Percentiles rank a stretch among this genome's conserved stretches.
Evolutionary conservation across 805 yeast genomes (phyloP).

Genomic region (Myxozyma sirexii): DNA sequence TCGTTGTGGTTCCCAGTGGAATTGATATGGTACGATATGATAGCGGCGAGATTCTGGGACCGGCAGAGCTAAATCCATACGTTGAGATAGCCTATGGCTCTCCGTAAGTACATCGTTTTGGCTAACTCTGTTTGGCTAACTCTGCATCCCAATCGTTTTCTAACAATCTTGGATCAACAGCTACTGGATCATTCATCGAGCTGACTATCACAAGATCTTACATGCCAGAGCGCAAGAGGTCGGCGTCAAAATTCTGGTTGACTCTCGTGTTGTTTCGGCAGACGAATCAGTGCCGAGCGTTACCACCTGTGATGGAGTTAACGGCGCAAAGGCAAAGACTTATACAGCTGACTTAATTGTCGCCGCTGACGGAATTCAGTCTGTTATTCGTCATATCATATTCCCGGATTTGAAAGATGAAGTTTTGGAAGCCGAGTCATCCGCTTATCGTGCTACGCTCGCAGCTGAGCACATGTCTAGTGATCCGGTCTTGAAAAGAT

Average conservation of each 20-base stretch:
- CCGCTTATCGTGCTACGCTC: constrained; percentile 21
- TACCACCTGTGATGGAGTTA: constrained; percentile 6
- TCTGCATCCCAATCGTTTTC: neutral
- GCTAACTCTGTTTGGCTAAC: too few species aligned
- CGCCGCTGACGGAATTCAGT: constrained; percentile 31
- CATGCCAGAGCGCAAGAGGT: constrained; percentile 14
- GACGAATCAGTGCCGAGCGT: constrained; percentile 20
- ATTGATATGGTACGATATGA: constrained; percentile 12
- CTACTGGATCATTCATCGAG: constrained; percentile 20
- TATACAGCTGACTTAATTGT: constrained; percentile 25
- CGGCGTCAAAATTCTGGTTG: constrained; percentile 18
- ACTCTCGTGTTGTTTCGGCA: constrained; percentile 1
- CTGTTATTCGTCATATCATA: constrained; percentile 8
- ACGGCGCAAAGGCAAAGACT: neutral
- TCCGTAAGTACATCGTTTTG: constrained; percentile 5
- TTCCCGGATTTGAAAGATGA: constrained; percentile 14
- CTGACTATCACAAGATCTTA: constrained; percentile 19
- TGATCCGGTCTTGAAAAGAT: constrained; percentile 13
- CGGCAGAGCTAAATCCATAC: constrained; percentile 13
- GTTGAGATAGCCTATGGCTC: constrained; percentile 16
- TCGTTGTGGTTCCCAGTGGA: constrained; percentile 9
- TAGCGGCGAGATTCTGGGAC: constrained; percentile 9
- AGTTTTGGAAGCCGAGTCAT: constrained; percentile 16
- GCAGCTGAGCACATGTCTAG: constrained; percentile 10
- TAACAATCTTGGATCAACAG: neutral